These are phyloP conservation scores for Cephaloascus albidus DNA, from an alignment of 805 yeast species.

Conservation along the genomic window DNA sequence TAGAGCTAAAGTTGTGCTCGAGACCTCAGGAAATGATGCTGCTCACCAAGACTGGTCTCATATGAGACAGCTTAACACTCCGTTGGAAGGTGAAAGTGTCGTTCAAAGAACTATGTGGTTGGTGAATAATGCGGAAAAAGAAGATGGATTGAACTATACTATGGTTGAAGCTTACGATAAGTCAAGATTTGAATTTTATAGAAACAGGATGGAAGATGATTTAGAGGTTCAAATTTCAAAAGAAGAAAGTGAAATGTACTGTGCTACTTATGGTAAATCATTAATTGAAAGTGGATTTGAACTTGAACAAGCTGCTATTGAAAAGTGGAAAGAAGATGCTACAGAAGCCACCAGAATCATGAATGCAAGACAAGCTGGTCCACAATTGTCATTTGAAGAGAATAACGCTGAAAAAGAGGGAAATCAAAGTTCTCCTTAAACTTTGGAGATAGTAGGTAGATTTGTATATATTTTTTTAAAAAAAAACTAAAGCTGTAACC, in stretches of 20 bases:
- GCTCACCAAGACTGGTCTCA: slow-evolving; percentile 63
- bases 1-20: slow-evolving; percentile 76
- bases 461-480: no score
- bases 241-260: slow-evolving; percentile 84
- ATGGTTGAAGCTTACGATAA: slow-evolving; percentile 69
- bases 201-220: slow-evolving; percentile 77
- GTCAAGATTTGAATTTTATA: slow-evolving; percentile 83
- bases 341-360: slow-evolving; percentile 47
- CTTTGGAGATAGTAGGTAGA: no score
- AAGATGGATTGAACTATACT: slow-evolving; percentile 19
- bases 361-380: slow-evolving; percentile 31
- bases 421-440: no score
- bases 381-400: no score
- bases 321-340: slow-evolving; percentile 69
- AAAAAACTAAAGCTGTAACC: no score
- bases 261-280: slow-evolving; percentile 60
- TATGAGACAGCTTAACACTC: slow-evolving; percentile 62
- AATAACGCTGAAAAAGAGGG: no score
- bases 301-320: slow-evolving; percentile 62
- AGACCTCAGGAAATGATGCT: slow-evolving; percentile 55
- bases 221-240: slow-evolving; percentile 59
- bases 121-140: slow-evolving; percentile 29
- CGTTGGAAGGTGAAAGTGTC: slow-evolving; percentile 74
- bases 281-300: slow-evolving; percentile 59
- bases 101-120: slow-evolving; percentile 35